Base-by-base conservation (phyloP, 1,139 yeast genomes). In the Suhomyces kunorum region DNA sequence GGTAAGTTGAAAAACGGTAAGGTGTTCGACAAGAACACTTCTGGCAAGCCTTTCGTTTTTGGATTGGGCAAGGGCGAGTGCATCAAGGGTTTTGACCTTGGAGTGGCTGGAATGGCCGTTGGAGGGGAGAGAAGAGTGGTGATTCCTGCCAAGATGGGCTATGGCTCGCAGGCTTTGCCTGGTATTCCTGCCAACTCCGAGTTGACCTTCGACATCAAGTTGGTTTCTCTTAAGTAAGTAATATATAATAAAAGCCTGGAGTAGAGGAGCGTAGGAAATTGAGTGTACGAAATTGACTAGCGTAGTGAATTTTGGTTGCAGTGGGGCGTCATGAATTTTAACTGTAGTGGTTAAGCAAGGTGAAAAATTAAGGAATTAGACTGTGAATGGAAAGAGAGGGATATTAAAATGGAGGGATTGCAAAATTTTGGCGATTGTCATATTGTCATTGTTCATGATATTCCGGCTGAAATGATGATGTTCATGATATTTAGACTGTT, bases 91-190 rank as follows among this genome's bases (percentile, higher is more conserved):
- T 92, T 96, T 85, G 99, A 92, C 64, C 78, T 90, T 58, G 98
- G 98, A 76, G 95, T 92, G 56, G 88, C 90, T 43, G 98, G 98
- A 64, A 90, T 94, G 98, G 82, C 95, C 47, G 95, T 88, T 62
- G 96, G 96, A 57, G 98, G 98, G 61, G 98, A 94, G 78, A 89
- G 99, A 78, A 84, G 98, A 75, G 89, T 94, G 51, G 78, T 88
- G 49, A 87, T 94, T 54, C 99, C 99, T 54, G 83, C 98, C 44
- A 80, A 92, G 61, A 87, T 87, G 83, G 98, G 96, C 43, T 92
- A 92, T 70, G 98, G 98, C 50, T 85, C 86, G 60, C 87, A 87
- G 74, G 80, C 87, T 49, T 76, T 92, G 53, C 98, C 98, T 57
- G 98, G 98, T 49, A 87, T 92, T 57, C 98, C 98, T 59, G 87